A percentile compares a stretch with the other conserved stretches of the same genome.
These are phyloP conservation scores for Pichia sp. DNA, from an alignment of 1,139 yeast genomes.

Conservation along the genomic window DNA sequence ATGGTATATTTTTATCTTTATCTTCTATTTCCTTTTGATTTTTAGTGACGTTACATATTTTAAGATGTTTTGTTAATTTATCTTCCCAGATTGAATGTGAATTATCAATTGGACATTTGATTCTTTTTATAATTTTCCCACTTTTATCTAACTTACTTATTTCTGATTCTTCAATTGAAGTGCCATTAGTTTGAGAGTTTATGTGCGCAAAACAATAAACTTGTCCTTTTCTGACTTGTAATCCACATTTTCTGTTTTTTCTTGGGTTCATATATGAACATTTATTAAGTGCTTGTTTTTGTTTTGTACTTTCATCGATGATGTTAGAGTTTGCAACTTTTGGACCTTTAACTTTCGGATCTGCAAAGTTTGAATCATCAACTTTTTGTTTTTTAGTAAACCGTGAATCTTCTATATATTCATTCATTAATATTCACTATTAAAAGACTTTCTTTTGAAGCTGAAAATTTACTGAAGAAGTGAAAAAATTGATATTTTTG, in stretches of 20 bases:
- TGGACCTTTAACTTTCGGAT: neutral
- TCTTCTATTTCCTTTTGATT: slow-evolving; percentile 15
- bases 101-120: slow-evolving; percentile 75
- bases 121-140: slow-evolving; percentile 37
- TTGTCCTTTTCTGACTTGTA: slow-evolving; percentile 48
- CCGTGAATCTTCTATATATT: neutral
- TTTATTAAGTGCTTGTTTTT: slow-evolving; percentile 13
- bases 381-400: too few relatives aligned
- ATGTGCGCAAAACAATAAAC: slow-evolving; percentile 62
- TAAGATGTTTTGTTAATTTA: slow-evolving; percentile 50
- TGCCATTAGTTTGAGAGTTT: neutral
- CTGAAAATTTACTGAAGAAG: too few relatives aligned
- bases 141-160: slow-evolving; percentile 15
- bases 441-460: too few relatives aligned
- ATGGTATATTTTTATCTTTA: slow-evolving; percentile 13
- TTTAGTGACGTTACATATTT: slow-evolving; percentile 51
- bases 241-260: slow-evolving; percentile 40
- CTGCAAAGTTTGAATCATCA: neutral
- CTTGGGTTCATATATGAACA: slow-evolving; percentile 21
- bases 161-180: slow-evolving; percentile 9
- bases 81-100: slow-evolving; percentile 66
- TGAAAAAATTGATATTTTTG: neutral
- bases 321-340: neutral
- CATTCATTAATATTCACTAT: neutral
- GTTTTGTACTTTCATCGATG: neutral